Base-by-base conservation (phyloP, 2,329 filamentous ascomycete species). In the Chrysosporium keratinophilum region DNA sequence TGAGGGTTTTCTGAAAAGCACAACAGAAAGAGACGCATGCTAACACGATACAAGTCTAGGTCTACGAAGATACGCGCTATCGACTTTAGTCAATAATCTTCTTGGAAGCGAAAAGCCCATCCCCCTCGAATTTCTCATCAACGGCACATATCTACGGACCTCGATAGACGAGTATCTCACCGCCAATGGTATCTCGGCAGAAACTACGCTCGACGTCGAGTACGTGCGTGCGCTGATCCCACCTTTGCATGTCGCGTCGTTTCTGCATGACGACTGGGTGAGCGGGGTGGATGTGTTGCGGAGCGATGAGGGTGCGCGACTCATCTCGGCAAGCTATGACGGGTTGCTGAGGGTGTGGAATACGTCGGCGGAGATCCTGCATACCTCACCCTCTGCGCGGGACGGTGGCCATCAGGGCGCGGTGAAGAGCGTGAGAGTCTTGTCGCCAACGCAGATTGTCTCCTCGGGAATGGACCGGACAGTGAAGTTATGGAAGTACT, bases 181-280 rank as follows among this genome's bases (percentile, higher is more conserved):
- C 14, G 76, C 83, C 58, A 87, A 93, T 64, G 91, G 91, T 48
- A 83, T 97, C 57, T 95, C 88, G 17, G 81, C 88, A 41, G 93
- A 98, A 74, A 86, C 84, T 3, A 91, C 85, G 3, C 74, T 98
- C 50, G 85, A 84, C 35, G 79, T 98, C 54, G 90, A 97, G 74
- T 98, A 97, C 71, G 88, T 96, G 35, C 85, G 89, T 63, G 93
- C 89, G 59, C 75, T 96, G 61, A 82, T 96, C 56, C 93, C 93
- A 6, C 93, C 93, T 15, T 78, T 87, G 35, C 91, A 93, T 68
- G 83, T 95, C 62, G 85, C 89, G 11, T 93, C 87, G 65, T 98
- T 95, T 68, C 85, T 96, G 73, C 91, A 98, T 69, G 90, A 98
- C 65, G 93, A 97, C 69, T 98, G 93, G 93, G 87, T 98, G 47